Evolutionary conservation across 495 filamentous ascomycete genomes (phyloP).

Genomic region (Annulohypoxylon bovei): DNA sequence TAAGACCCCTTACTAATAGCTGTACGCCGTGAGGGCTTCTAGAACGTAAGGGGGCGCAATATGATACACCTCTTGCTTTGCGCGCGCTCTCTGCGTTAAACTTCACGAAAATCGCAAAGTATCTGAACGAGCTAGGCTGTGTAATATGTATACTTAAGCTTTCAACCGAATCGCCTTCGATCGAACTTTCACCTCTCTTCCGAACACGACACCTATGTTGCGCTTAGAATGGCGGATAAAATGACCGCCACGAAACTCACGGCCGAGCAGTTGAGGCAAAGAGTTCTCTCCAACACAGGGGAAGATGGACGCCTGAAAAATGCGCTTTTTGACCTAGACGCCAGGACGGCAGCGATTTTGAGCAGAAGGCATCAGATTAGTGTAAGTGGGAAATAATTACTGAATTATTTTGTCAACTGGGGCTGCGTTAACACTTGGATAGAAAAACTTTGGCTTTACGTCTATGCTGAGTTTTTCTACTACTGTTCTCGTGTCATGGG

Average conservation of each 20-base stretch:
- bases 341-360: slow-evolving; percentile 13
- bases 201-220: neutral
- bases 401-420: neutral
- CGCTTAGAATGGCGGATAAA: neutral
- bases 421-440: neutral
- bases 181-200: neutral
- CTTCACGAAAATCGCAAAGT: too few relatives aligned
- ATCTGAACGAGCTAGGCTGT: too few relatives aligned
- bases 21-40: too few relatives aligned
- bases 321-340: slow-evolving; percentile 11
- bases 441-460: slow-evolving; percentile 28
- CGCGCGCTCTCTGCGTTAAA: too few relatives aligned
- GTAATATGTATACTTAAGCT: too few relatives aligned
- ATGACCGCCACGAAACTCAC: slow-evolving; percentile 9
- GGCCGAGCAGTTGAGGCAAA: slow-evolving; percentile 12
- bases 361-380: slow-evolving; percentile 24
- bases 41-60: too few relatives aligned
- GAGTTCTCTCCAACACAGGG: slow-evolving; percentile 13
- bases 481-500: slow-evolving; percentile 23
- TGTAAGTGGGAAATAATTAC: slow-evolving; percentile 1
- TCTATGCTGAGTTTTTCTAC: slow-evolving; percentile 29
- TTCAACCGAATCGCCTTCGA: too few relatives aligned
- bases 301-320: slow-evolving; percentile 10
- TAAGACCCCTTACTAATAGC: too few relatives aligned
- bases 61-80: too few relatives aligned